Evolutionary conservation across 2,329 filamentous ascomycete species (phyloP), one percentile per base, ranked within the genome.

Genomic region (Clonostachys sp.): DNA sequence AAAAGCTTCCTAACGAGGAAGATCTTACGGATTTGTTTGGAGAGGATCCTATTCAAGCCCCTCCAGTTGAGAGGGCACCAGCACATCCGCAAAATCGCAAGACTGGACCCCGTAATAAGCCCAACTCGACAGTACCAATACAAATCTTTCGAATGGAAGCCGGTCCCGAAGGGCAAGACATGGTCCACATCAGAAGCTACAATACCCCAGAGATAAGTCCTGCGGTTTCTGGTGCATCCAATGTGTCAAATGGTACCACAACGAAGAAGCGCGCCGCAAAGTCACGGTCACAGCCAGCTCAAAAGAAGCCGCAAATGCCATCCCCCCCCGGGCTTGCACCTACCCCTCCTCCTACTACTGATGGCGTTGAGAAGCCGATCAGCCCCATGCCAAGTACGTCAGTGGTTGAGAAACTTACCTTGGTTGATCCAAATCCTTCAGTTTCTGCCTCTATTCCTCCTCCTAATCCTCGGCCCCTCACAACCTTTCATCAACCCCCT

Each of bases 1-100:
- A 40, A 16, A 48, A 42, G 14, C 50, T 30, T 2, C 95, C 95
- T 59, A 88, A 91, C 79, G 94, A 88, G 60, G 87, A 86, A n/a
- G 80, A 83, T 7, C 63, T 86, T 14, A 79, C 86, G n/a, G 83
- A 86, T 24, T 73, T 84, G 6, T 80, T 89, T 50, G 85, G 85
- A 36, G 81, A 88, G 20, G 76, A 81, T 13, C 66, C 72, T 2
- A 64, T 33, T 14, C 45, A 35, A 34, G 16, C 7, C 9, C 18
- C 17, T 10, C 4, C 12, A 6, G 44, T 24, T 20, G 33, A 24
- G 20, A 38, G 41, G 16, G 24, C 24, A 30, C 24, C 24, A 30
- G 24, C 24, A 30, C 9, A 9, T 30, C 24, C 24, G 24, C 24
- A 30, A 30, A 30, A 30, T 30, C 24, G 46, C 17, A 45, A 46